A percentile compares a stretch with the other conserved stretches of the same genome.
Conservation (phyloP, 139 green algal genomes). For the Chlorella sp. region DNA sequence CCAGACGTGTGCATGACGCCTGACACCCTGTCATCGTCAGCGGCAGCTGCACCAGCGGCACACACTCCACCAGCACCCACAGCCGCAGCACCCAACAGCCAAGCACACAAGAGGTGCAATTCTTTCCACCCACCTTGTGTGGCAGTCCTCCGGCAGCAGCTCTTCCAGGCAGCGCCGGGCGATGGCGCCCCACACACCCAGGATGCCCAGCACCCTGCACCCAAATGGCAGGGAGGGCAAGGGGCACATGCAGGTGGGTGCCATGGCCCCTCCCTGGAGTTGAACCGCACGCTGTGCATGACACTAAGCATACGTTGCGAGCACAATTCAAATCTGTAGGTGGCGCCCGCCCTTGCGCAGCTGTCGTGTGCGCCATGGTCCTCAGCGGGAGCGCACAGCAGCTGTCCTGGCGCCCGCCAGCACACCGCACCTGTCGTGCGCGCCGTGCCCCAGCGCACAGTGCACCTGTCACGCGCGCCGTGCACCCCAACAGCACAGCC, state of each 20-base stretch:
- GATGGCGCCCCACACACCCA: constrained; percentile 21
- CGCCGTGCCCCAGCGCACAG: constrained; percentile 7
- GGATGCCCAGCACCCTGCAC: constrained; percentile 3
- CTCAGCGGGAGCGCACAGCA: not conserved
- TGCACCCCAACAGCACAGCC: too few relatives aligned
- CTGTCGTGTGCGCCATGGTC: not conserved
- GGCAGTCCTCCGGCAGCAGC: constrained; percentile 19
- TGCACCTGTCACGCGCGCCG: too few relatives aligned
- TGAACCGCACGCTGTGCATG: not conserved
- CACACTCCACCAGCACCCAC: not conserved
- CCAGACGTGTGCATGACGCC: too few relatives aligned
- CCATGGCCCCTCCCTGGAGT: not conserved
- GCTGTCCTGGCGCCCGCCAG: not conserved
- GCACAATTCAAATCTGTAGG: not conserved
- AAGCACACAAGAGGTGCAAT: not conserved
- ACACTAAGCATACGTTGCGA: too few relatives aligned
- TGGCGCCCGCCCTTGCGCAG: too few relatives aligned
- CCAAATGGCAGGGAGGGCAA: too few relatives aligned
- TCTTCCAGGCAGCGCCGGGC: constrained; percentile 25
- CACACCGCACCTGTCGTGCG: constrained; percentile 12
- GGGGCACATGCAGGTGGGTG: not conserved
- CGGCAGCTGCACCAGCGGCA: not conserved
- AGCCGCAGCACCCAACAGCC: not conserved
- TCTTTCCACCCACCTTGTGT: not conserved
- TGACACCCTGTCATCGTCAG: too few relatives aligned